Conservation (phyloP, 352 stramenopile genomes). For the Plasmopara halstedii region DNA sequence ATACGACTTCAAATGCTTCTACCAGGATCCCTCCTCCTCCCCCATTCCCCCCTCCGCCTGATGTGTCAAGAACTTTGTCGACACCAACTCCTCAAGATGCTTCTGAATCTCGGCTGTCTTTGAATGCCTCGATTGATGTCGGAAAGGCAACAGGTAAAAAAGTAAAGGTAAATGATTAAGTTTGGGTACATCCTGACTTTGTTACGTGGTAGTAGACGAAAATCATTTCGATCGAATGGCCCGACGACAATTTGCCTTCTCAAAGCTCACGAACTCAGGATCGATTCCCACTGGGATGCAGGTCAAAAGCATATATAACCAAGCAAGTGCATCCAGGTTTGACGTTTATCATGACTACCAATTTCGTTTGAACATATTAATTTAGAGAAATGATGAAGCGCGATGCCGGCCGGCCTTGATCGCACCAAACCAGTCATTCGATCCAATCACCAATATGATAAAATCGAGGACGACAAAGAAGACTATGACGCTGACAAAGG, state of each 20-base stretch:
- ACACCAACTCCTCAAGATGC: constrained; percentile 5
- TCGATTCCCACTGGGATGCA: neutral
- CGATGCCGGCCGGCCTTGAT: neutral
- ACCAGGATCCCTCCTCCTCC: constrained; percentile 43
- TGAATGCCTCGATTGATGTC: neutral
- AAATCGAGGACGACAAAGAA: constrained; percentile 32
- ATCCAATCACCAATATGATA: too few species aligned
- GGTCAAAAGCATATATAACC: constrained; percentile 1
- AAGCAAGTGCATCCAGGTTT: constrained; percentile 17
- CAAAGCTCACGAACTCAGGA: constrained; percentile 40
- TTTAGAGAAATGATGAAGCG: constrained; percentile 1
- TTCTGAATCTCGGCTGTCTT: constrained; percentile 7
- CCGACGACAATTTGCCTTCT: constrained; percentile 49
- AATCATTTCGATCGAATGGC: constrained; percentile 31
- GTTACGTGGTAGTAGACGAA: constrained; percentile 8
- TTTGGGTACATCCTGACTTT: neutral
- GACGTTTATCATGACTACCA: neutral
- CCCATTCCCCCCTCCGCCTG: constrained; percentile 32
- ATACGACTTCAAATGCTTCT: constrained; percentile 1
- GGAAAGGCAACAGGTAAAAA: constrained; percentile 1
- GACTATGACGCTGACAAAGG: constrained; percentile 44
- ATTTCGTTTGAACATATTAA: neutral
- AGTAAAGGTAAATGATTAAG: neutral
- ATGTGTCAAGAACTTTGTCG: constrained; percentile 3
- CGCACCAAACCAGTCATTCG: constrained; percentile 2